Evolutionary conservation across 306 rosid genomes (phyloP).

Genomic region (Casuarina equisetifolia): DNA sequence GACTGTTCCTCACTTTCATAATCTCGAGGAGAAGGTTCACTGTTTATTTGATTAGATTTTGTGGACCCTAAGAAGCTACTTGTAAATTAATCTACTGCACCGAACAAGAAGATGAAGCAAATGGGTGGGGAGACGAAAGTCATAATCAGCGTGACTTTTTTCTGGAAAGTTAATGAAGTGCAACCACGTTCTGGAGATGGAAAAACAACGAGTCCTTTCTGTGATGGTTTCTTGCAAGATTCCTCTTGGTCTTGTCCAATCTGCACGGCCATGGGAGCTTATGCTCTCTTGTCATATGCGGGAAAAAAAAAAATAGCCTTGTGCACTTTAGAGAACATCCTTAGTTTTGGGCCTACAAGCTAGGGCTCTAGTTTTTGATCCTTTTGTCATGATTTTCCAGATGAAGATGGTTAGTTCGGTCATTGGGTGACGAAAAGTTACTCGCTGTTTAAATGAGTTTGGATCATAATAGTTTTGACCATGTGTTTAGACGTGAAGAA

Average conservation of each 20-base stretch:
- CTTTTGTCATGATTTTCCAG: not conserved
- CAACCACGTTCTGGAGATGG: not conserved
- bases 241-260: slow-evolving; percentile 23
- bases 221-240: slow-evolving; percentile 22
- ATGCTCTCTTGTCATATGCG: not conserved
- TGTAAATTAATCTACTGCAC: not conserved
- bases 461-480: too few relatives aligned
- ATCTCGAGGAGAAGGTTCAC: too few relatives aligned
- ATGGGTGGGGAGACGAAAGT: slow-evolving; percentile 17
- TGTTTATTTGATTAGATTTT: too few relatives aligned
- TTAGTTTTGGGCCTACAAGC: not conserved
- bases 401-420: too few relatives aligned
- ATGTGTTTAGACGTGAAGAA: too few relatives aligned
- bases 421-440: too few relatives aligned
- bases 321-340: not conserved
- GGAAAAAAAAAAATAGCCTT: not conserved
- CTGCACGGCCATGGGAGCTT: not conserved
- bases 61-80: too few relatives aligned
- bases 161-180: not conserved
- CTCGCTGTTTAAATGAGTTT: too few relatives aligned
- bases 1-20: too few relatives aligned
- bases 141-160: slow-evolving; percentile 13
- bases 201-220: not conserved
- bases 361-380: not conserved
- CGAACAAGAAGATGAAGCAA: not conserved